phyloP scores from a whole-genome alignment of 2,329 filamentous ascomycete species.

The Nemania diffusa region DNA sequence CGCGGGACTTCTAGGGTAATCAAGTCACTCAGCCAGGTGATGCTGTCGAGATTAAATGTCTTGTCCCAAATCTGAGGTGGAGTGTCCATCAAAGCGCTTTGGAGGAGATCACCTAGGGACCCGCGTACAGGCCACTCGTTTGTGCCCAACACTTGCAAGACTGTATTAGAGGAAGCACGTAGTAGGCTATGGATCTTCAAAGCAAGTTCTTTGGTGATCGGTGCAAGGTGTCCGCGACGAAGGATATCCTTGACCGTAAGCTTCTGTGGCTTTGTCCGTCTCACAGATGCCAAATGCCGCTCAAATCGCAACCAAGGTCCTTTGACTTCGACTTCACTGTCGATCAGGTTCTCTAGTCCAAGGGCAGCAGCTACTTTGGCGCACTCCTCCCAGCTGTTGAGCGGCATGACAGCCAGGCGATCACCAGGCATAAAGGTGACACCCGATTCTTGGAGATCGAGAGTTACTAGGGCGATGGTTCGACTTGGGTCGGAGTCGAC shows the following conservation, averaged over 20 bases:
- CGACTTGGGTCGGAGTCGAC: slow-evolving; percentile 59
- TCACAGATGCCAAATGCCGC: slow-evolving; percentile 57
- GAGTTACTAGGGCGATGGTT: slow-evolving; percentile 60
- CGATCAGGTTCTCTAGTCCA: slow-evolving; percentile 59
- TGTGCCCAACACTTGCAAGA: slow-evolving; percentile 60
- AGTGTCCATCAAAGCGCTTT: slow-evolving; percentile 60
- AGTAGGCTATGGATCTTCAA: slow-evolving; percentile 60
- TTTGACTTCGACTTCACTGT: slow-evolving; percentile 53
- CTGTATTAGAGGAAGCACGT: slow-evolving; percentile 60
- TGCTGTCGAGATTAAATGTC: slow-evolving; percentile 58
- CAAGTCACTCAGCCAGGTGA: slow-evolving; percentile 60
- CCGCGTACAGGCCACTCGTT: slow-evolving; percentile 63
- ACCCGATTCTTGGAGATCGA: slow-evolving; percentile 63
- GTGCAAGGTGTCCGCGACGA: slow-evolving; percentile 62
- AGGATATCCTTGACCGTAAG: slow-evolving; percentile 61
- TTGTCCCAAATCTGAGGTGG: slow-evolving; percentile 61
- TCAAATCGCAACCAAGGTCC: slow-evolving; percentile 60
- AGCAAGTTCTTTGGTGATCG: slow-evolving; percentile 62
- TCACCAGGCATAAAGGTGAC: slow-evolving; percentile 65
- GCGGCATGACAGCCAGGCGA: slow-evolving; percentile 64
- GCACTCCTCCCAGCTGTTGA: slow-evolving; percentile 65
- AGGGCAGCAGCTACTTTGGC: slow-evolving; percentile 64
- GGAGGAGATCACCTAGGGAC: slow-evolving; percentile 61
- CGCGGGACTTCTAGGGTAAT: slow-evolving; percentile 61
- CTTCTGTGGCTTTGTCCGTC: slow-evolving; percentile 42